phyloP scores from a whole-genome alignment of 2,329 filamentous ascomycete species.

The Pseudogymnoascus pannorum region DNA sequence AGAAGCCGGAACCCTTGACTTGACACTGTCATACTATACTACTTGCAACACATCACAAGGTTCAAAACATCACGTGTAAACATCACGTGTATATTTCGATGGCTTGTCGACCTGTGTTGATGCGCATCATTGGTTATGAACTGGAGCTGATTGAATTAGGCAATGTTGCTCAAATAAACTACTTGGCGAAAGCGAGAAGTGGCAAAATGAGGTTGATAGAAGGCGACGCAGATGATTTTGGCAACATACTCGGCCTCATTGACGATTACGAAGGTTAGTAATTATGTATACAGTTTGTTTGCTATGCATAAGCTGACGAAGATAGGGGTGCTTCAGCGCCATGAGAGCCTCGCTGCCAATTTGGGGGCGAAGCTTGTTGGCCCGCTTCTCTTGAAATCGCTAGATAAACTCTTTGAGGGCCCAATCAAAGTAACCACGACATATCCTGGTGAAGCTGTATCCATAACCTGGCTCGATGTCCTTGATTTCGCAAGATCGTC shows the following conservation, averaged over 20 bases:
- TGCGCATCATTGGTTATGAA: not conserved
- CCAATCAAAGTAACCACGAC: constrained; percentile 48
- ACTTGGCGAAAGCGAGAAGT: constrained; percentile 39
- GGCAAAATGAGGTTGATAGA: constrained; percentile 44
- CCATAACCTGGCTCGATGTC: constrained; percentile 76
- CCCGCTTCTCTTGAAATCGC: constrained; percentile 75
- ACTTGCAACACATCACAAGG: not conserved
- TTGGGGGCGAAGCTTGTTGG: constrained; percentile 77
- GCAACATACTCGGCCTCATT: constrained; percentile 64
- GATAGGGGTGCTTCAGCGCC: constrained; percentile 67
- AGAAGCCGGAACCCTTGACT: not conserved
- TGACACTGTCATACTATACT: not conserved
- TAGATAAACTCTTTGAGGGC: constrained; percentile 79
- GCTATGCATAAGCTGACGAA: constrained; percentile 14
- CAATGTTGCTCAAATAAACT: constrained; percentile 43
- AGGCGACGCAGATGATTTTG: constrained; percentile 58
- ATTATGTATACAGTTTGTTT: not conserved
- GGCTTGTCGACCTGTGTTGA: not conserved
- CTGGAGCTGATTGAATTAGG: not conserved
- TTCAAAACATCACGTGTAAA: not conserved
- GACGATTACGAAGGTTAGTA: constrained; percentile 64
- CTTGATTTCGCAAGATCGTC: constrained; percentile 77
- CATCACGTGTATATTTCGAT: not conserved
- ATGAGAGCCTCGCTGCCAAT: constrained; percentile 81
- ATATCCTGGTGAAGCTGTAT: constrained; percentile 50